phyloP scores from a whole-genome alignment of 2,329 filamentous ascomycete genomes.

The Diaporthe citri region DNA sequence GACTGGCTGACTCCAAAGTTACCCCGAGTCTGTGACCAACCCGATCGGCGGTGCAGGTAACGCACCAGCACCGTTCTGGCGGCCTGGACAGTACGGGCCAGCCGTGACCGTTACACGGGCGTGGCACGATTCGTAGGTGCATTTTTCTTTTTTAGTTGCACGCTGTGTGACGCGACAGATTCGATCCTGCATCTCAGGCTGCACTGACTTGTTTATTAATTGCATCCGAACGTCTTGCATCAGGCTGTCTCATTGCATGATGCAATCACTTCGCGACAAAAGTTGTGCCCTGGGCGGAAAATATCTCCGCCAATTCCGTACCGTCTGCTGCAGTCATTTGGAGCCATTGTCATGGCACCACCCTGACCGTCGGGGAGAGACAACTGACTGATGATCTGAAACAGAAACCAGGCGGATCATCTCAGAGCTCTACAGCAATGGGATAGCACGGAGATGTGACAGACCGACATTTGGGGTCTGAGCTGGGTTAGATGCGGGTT shows the following conservation, averaged over 20 bases:
- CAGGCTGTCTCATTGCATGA: constrained; percentile 20
- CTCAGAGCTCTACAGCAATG: neutral
- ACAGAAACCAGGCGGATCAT: neutral
- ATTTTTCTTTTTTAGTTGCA: constrained; percentile 6
- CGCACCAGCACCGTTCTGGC: neutral
- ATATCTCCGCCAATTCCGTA: constrained; percentile 2
- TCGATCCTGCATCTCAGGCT: constrained; percentile 21
- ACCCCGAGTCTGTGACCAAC: neutral
- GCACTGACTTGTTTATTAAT: constrained; percentile 1
- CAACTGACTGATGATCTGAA: constrained; percentile 4
- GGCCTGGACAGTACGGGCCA: neutral
- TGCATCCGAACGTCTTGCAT: constrained; percentile 21
- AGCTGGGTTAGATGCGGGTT: neutral
- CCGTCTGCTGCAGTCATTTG: neutral
- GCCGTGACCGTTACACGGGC: constrained; percentile 17
- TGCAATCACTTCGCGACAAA: constrained; percentile 2
- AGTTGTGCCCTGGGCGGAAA: neutral
- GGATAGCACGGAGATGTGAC: neutral
- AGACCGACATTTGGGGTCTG: constrained; percentile 13
- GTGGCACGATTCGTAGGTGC: constrained; percentile 8
- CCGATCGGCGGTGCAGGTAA: neutral
- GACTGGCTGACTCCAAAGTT: neutral
- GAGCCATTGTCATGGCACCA: neutral
- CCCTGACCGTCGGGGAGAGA: neutral
- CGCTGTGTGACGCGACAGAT: constrained; percentile 29